phyloP scores from a whole-genome alignment of 2,329 filamentous ascomycete species.

The Metarhizium brunneum region DNA sequence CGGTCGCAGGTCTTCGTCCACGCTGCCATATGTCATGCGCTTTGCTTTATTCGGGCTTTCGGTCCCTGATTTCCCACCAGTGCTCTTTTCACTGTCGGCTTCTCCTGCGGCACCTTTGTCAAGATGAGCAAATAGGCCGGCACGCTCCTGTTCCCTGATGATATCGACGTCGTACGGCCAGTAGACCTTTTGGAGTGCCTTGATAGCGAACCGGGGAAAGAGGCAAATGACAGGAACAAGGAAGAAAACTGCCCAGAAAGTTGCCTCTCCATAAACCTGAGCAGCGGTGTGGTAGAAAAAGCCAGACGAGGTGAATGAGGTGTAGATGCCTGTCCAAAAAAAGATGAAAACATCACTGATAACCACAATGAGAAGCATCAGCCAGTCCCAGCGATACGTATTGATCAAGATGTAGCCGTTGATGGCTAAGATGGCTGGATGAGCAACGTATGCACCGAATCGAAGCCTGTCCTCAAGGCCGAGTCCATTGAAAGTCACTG shows the following conservation, averaged over 20 bases:
- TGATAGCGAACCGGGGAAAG: constrained; percentile 78
- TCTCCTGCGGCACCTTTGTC: constrained; percentile 24
- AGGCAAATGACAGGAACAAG: constrained; percentile 75
- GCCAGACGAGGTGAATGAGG: constrained; percentile 36
- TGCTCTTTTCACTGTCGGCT: constrained; percentile 27
- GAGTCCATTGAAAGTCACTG: constrained; percentile 62
- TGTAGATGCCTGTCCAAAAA: constrained; percentile 91
- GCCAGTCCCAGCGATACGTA: constrained; percentile 96
- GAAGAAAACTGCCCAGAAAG: constrained; percentile 80
- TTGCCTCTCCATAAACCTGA: constrained; percentile 70
- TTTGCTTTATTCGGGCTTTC: constrained; percentile 48
- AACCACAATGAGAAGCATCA: constrained; percentile 72
- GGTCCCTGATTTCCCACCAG: constrained; percentile 38
- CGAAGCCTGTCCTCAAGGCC: constrained; percentile 71
- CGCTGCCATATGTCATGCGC: constrained; percentile 50
- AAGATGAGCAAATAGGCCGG: constrained; percentile 74
- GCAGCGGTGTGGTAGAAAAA: constrained; percentile 66
- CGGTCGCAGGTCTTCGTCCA: constrained; percentile 81
- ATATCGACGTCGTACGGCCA: constrained; percentile 91
- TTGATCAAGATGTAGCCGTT: constrained; percentile 95
- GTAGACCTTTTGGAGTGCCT: constrained; percentile 87
- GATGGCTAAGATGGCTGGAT: constrained; percentile 76
- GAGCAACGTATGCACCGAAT: constrained; percentile 80
- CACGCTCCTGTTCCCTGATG: constrained; percentile 79
- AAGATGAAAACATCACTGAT: constrained; percentile 84